phyloP scores from a whole-genome alignment of 2,329 filamentous ascomycete species.

The Tothia fuscella region DNA sequence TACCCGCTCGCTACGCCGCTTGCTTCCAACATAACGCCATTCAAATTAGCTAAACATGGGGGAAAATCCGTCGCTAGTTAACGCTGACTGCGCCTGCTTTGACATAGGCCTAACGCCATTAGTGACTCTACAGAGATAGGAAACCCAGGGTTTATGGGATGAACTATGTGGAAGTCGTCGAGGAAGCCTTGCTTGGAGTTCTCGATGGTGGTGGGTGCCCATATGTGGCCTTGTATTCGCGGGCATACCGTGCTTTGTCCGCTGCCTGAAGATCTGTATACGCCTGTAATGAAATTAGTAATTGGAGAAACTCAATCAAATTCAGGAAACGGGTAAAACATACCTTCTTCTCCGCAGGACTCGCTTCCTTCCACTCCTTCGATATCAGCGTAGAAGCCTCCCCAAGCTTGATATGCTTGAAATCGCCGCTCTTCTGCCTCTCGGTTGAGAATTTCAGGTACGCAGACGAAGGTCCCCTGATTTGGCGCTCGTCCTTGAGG shows the following conservation, averaged over 20 bases:
- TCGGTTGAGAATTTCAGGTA: conserved; percentile 36
- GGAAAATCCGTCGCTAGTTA: too few species aligned
- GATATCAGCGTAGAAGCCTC: conserved; percentile 32
- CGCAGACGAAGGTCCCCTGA: conserved; percentile 30
- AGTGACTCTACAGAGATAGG: too few species aligned
- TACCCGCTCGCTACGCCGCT: too few species aligned
- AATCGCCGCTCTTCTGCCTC: conserved; percentile 36
- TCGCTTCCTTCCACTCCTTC: conserved; percentile 38
- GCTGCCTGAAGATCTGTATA: conserved; percentile 6
- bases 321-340: not conserved
- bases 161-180: too few species aligned
- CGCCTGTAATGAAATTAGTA: conserved; percentile 3
- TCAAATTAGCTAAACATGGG: too few species aligned
- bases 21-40: too few species aligned
- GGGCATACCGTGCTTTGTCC: conserved; percentile 8
- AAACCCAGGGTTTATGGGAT: too few species aligned
- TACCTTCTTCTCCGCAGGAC: conserved; percentile 37
- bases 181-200: too few species aligned
- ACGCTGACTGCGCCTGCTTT: too few species aligned
- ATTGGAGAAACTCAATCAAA: not conserved
- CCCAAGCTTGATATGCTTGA: conserved; percentile 30
- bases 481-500: conserved; percentile 43
- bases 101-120: too few species aligned
- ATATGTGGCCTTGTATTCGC: conserved; percentile 11
- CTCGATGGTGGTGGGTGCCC: conserved; percentile 9